Evolutionary conservation across 140 eudicot genomes (phyloP), one percentile per base, ranked within the genome.

Genomic region (Anethum foeniculum): DNA sequence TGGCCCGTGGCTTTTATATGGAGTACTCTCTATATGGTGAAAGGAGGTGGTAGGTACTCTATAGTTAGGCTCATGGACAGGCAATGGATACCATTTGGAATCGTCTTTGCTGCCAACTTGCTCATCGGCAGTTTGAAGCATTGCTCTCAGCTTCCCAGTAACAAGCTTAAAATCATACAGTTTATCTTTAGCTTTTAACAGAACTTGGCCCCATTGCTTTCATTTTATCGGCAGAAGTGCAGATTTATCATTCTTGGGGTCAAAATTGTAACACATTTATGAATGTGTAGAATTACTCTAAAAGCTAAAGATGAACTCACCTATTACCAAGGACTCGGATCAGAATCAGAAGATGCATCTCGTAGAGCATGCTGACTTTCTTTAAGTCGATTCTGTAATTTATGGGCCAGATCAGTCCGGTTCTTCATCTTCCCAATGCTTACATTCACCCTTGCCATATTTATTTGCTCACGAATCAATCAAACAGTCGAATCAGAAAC

Each of bases 331-430:
- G 62, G 89, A 51, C 77, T 80, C 47, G 87, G 84, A 82, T 89
- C 93, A 73, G 91, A 56, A 85, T 89, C 93, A 75, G 83, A 39
- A 23, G 85, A 64, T 54, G 88, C 91, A 15, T 89, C 93, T 77
- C 93, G 91, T 80, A 87, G 67, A 62, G 89, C 87, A 83, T 87
- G 93, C 34, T 87, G 93, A 83, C 93, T 87, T 83, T 87, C 91
- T 80, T 87, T 89, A 19, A 89, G 82, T 77, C 83, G 86, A 46
- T 54, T 85, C 64, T 87, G 91, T 44, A 89, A 82, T 71, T 89
- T 91, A 44, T 69, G 85, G 41, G 80, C 83, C 84, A 89, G 84
- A 62, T 85, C 90, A 71, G 54, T 78, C 84, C 83, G 87, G 58
- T 85, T 89, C 79, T 89, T 89, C 90, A 85, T 85, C 72, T 75